A percentile compares a stretch with the other conserved stretches of the same genome.
phyloP scores from a whole-genome alignment of 257 asterid genomes.

The Plantago elongata region DNA sequence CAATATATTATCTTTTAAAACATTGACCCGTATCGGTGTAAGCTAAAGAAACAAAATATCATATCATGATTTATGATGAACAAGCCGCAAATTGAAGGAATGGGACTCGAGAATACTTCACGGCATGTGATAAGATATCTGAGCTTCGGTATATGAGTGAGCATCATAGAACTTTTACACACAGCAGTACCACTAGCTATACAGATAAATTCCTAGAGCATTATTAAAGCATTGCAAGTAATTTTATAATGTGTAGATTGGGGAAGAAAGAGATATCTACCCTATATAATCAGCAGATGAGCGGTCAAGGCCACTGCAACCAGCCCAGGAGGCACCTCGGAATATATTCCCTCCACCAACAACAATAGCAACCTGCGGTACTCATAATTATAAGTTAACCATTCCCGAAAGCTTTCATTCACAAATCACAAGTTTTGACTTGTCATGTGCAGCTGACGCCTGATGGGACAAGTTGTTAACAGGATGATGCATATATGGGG shows the following conservation, averaged over 20 bases:
- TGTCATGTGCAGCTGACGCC: background rate
- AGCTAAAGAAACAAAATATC: background rate
- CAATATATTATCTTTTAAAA: no score
- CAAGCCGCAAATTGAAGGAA: no score
- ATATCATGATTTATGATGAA: no score
- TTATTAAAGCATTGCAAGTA: background rate
- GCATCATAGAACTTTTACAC: background rate
- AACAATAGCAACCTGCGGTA: slow-evolving; percentile 70
- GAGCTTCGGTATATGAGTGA: slow-evolving; percentile 1
- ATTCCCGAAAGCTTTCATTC: slow-evolving; percentile 5
- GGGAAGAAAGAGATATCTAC: slow-evolving; percentile 31
- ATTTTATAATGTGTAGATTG: slow-evolving; percentile 1
- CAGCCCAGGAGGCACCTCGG: slow-evolving; percentile 90
- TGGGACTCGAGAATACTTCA: background rate
- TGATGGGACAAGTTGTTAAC: no score
- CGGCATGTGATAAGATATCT: background rate
- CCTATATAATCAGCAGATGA: slow-evolving; percentile 98
- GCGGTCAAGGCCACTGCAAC: slow-evolving; percentile 85
- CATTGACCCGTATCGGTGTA: no score
- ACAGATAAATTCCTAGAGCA: background rate
- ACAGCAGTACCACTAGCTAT: slow-evolving; percentile 1
- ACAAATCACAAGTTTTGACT: slow-evolving; percentile 4
- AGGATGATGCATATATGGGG: no score
- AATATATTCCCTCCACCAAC: slow-evolving; percentile 95
- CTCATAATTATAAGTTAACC: slow-evolving; percentile 10